Evolutionary conservation across 805 yeast genomes (phyloP), one percentile per base, ranked within the genome.

Genomic region (Nakazawaea wickerhamii): DNA sequence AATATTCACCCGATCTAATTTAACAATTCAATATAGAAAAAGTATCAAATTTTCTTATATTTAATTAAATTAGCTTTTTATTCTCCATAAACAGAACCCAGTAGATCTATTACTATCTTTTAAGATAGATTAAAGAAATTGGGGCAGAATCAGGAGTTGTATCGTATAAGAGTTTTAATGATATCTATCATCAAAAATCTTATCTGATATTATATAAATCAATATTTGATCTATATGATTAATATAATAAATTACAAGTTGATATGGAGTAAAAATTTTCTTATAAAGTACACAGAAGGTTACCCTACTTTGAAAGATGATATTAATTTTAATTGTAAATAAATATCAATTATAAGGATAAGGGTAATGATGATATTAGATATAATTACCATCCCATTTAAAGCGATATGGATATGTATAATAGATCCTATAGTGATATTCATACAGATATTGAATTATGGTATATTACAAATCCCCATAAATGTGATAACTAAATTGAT

Each of bases 81-180:
- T 77, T 66, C 83, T 77, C 83, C 82, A 60, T 67, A 59, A 69
- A 51, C 55, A 77, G 80, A 68, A 77, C 81, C 81, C 81, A 67
- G 54, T 48, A 63, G 61, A 28, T 28, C 31, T 28, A 28, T 68
- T 79, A 62, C 75, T 64, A 55, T 72, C 50, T 50, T 63, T 9
- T 18, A 11, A 9, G 25, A 20, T 13, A 21, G n/a, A 43, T 52
- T 47, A 57, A 58, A 65, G 68, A 71, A 67, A 51, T 55, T 66
- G 80, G 67, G 80, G 80, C 83, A 77, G 83, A 77, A 76, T 65
- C 63, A 70, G 81, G 82, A 76, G 81, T 59, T 57, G 18, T 30
- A n/a, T n/a, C n/a, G n/a, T n/a, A n/a, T n/a, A n/a, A n/a, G n/a
- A n/a, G n/a, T n/a, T n/a, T n/a, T n/a, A n/a, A n/a, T n/a, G n/a